Percentiles rank a stretch among this genome's conserved stretches.
Evolutionary conservation across 371 early-diverging fungal species (phyloP).

Genomic region (Ordospora colligata): DNA sequence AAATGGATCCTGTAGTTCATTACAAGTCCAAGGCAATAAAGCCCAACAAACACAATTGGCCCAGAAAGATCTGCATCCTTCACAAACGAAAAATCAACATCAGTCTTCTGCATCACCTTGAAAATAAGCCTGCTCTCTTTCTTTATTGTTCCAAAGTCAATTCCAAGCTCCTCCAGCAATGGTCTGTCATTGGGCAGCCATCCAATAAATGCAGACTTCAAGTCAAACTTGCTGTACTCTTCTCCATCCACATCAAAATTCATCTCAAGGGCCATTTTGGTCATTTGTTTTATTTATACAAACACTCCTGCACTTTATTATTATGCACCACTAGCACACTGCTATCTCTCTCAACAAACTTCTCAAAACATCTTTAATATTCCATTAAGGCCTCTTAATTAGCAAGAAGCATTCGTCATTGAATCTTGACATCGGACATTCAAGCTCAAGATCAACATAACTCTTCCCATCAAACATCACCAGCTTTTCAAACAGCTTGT

Average conservation of each 20-base stretch:
- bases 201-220: slow-evolving; percentile 55
- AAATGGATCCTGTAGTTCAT: slow-evolving; percentile 58
- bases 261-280: not conserved
- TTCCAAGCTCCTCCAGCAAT: slow-evolving; percentile 60
- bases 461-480: slow-evolving; percentile 24
- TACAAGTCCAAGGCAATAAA: slow-evolving; percentile 50
- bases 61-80: slow-evolving; percentile 53
- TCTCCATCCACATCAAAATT: slow-evolving; percentile 26
- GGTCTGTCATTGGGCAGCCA: slow-evolving; percentile 49
- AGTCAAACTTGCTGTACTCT: not conserved
- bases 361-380: too few relatives aligned
- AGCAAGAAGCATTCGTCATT: slow-evolving; percentile 19
- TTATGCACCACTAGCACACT: not conserved
- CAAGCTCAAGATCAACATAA: slow-evolving; percentile 21
- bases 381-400: slow-evolving; percentile 6
- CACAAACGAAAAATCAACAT: not conserved
- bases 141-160: slow-evolving; percentile 53
- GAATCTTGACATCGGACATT: slow-evolving; percentile 1
- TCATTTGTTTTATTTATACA: not conserved
- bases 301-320: not conserved
- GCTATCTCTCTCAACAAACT: not conserved
- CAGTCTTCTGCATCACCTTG: slow-evolving; percentile 19
- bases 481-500: slow-evolving; percentile 8
- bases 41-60: slow-evolving; percentile 52
- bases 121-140: slow-evolving; percentile 41